Evolutionary conservation across 768 basidiomycete species (phyloP), one percentile per base, ranked within the genome.

Genomic region (Suillus weaverae): DNA sequence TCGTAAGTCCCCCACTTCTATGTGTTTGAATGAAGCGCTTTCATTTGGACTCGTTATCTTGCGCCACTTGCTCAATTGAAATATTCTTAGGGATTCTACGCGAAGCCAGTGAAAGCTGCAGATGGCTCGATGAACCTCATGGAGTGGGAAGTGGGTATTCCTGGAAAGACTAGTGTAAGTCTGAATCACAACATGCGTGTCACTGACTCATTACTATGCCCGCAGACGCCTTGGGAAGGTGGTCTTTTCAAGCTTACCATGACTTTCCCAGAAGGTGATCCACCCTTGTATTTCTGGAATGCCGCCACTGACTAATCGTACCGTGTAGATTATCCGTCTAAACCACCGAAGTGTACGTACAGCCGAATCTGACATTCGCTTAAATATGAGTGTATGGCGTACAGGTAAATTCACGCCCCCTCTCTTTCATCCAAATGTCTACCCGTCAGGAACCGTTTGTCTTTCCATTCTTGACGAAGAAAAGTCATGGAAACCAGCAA

Each of bases 61-160:
- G 43, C 44, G 32, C 60, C 16, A 10, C 1, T 32, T 60, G 59
- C 38, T 51, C 50, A 32, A 61, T 14, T 56, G 11, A 22, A 51
- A 62, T 60, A n/a, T 39, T 32, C 41, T 46, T 73, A 99, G 97
- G 97, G 97, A 69, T 99, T 99, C 81, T 99, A 91, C 73, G 97
- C 97, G 46, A 92, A 94, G 75, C 97, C 97, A 30, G 81, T 85
- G 53, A 99, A 99, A 79, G 85, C 89, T 22, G 74, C 87, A 30
- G 97, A 99, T 79, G 95, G 97, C 20, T 91, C 95, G 3, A 89
- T 98, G 88, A 96, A 99, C 77, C 82, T 99, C 56, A 88, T 99
- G 87, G 89, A 94, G 75, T 99, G 97, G 97, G 97, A 99, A 75
- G 95, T 97, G 2, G 97, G 97, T 30, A 99, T 99, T 70, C 97